Evolutionary conservation across 2,329 filamentous ascomycete species (phyloP), one percentile per base, ranked within the genome.

Genomic region (Teratosphaeria zuluensis): DNA sequence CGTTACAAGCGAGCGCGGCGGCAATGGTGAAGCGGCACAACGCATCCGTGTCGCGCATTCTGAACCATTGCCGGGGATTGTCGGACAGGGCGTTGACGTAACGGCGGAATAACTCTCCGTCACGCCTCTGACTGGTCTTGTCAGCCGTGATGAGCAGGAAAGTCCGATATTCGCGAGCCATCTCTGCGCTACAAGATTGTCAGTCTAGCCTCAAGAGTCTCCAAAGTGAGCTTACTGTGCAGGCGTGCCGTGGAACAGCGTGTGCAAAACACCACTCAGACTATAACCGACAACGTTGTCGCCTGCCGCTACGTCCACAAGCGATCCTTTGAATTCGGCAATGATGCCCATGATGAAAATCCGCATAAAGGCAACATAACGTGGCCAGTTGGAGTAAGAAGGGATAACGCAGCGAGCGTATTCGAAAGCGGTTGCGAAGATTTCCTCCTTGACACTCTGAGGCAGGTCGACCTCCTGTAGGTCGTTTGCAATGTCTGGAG

Each of bases 381-480:
- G 60, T 2, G 56, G 56, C 61, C 64, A 64, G 33, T 66, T 66
- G 53, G 61, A 63, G 58, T 66, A 64, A 1, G 61, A 55, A 4
- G 65, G 65, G 38, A 68, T 68, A 12, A 68, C 63, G 51, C 60
- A 64, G 16, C 65, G 59, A 1, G 64, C 53, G 58, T 66, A 68
- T 53, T 68, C 65, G 58, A 58, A 68, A 11, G 65, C 64, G 42
- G 57, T 61, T 11, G 65, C 65, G 35, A 65, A 58, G 14, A 65
- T 55, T 51, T 66, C 62, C 21, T 56, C 57, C 53, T 64, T 64
- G 54, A 61, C 35, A 5, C 19, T 9, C 11, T 35, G 14, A 6
- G 63, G 56, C 1, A 65, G 55, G 16, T 57, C 55, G 30, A 65
- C 56, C 16, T 56, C 56, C 5, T 61, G 51, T 28, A 48, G 14